These are phyloP conservation scores for Talaromyces pinophilus DNA, from an alignment of 2,329 filamentous ascomycete genomes.

Conservation along the genomic window DNA sequence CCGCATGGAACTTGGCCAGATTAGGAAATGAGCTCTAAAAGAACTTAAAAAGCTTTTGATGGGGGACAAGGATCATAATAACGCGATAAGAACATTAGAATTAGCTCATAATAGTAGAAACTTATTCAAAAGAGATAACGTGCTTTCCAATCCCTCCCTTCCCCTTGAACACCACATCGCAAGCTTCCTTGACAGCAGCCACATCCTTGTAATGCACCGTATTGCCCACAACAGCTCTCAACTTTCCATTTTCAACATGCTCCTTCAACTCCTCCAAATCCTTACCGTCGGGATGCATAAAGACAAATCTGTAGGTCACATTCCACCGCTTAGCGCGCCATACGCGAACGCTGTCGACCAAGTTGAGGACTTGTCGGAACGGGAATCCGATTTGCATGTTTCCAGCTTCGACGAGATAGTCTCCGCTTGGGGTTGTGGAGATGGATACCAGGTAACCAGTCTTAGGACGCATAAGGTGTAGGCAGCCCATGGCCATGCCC, in stretches of 20 bases:
- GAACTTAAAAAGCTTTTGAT: background rate
- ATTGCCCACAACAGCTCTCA: slow-evolving; percentile 46
- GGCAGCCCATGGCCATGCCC: slow-evolving; percentile 40
- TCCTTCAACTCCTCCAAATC: slow-evolving; percentile 47
- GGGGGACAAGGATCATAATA: background rate
- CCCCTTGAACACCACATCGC: slow-evolving; percentile 40
- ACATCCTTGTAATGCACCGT: slow-evolving; percentile 48
- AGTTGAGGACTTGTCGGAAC: slow-evolving; percentile 34
- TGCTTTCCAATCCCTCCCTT: slow-evolving; percentile 50
- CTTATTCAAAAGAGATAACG: slow-evolving; percentile 34
- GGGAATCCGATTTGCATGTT: slow-evolving; percentile 33
- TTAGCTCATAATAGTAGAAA: background rate
- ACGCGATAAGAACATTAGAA: background rate
- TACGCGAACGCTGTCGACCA: slow-evolving; percentile 40
- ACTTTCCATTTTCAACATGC: slow-evolving; percentile 46
- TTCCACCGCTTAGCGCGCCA: slow-evolving; percentile 49
- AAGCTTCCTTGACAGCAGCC: slow-evolving; percentile 44
- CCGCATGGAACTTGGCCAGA: background rate
- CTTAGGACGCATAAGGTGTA: slow-evolving; percentile 47
- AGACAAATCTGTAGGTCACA: slow-evolving; percentile 48
- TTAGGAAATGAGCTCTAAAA: slow-evolving; percentile 10
- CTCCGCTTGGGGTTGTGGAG: slow-evolving; percentile 37
- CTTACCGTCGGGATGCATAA: slow-evolving; percentile 43
- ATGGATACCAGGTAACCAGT: slow-evolving; percentile 38
- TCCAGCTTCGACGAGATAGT: slow-evolving; percentile 34